phyloP scores from a whole-genome alignment of 345 rosid genomes.

The Leavenworthia alabamica region DNA sequence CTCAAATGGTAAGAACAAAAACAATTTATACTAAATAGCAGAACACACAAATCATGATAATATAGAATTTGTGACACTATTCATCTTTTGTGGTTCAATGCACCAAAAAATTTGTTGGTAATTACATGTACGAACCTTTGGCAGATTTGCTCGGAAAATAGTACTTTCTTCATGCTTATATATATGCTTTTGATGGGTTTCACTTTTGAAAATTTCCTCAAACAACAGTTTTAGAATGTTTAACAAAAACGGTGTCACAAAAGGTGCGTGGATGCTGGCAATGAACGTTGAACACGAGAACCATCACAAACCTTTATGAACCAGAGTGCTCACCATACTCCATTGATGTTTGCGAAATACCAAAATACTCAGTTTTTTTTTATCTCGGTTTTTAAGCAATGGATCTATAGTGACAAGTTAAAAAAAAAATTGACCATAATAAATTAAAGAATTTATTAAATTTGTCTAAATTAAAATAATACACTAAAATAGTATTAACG shows the following conservation, averaged over 20 bases:
- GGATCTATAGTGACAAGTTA: too few species aligned
- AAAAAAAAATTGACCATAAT: too few species aligned
- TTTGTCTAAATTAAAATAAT: too few species aligned
- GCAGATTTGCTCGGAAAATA: constrained; percentile 64
- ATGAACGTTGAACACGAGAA: constrained; percentile 92
- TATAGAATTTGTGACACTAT: not conserved
- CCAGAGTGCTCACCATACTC: constrained; percentile 58
- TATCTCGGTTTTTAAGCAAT: too few species aligned
- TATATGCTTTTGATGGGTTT: constrained; percentile 53
- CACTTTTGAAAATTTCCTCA: not conserved
- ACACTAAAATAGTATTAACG: too few species aligned
- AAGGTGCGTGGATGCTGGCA: constrained; percentile 95
- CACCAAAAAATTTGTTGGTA: not conserved
- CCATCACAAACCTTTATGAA: constrained; percentile 48
- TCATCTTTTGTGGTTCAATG: constrained; percentile 13
- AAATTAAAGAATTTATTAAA: too few species aligned
- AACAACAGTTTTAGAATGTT: constrained; percentile 82
- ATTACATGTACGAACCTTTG: constrained; percentile 77
- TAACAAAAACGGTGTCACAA: constrained; percentile 89
- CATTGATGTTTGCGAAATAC: constrained; percentile 93
- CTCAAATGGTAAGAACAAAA: constrained; percentile 71
- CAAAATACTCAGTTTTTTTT: constrained; percentile 59
- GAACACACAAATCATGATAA: not conserved
- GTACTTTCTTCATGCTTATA: constrained; percentile 83
- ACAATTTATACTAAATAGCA: not conserved